Percentiles rank a stretch among this genome's conserved stretches.
Conservation (phyloP, 441 rosid species). For the Croton laevigatus region DNA sequence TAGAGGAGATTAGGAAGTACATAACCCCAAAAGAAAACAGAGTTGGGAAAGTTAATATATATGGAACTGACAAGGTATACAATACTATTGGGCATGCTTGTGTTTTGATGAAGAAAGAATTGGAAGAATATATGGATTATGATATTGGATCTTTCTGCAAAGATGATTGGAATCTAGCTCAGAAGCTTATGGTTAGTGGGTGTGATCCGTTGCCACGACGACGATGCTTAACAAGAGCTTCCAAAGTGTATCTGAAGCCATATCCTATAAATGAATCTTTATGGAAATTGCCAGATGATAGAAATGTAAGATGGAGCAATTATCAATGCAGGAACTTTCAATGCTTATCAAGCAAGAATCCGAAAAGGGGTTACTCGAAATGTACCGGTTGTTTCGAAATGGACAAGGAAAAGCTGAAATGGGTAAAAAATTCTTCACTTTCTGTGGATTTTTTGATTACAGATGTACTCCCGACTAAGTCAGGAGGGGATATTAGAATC, state of each 20-base stretch:
- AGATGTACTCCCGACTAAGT: conserved; percentile 61
- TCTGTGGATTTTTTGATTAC: conserved; percentile 49
- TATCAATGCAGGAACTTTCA: conserved; percentile 73
- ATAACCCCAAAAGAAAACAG: conserved; percentile 65
- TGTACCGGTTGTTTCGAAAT: conserved; percentile 85
- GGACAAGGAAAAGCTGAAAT: conserved; percentile 70
- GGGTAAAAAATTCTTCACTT: conserved; percentile 54
- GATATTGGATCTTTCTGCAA: conserved; percentile 80
- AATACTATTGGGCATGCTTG: conserved; percentile 84
- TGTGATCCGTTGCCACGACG: conserved; percentile 87
- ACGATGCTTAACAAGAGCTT: conserved; percentile 77
- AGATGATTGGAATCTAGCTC: conserved; percentile 82
- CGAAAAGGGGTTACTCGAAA: conserved; percentile 64
- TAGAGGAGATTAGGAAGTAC: conserved; percentile 74
- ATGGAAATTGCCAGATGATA: conserved; percentile 77
- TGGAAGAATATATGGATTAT: conserved; percentile 82
- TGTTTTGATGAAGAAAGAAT: conserved; percentile 58
- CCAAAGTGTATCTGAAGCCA: conserved; percentile 72
- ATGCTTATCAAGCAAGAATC: conserved; percentile 65
- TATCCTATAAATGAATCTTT: conserved; percentile 72
- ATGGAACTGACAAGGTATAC: conserved; percentile 59
- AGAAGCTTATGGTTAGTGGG: conserved; percentile 64
- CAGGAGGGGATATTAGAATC: conserved; percentile 50
- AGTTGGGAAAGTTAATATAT: conserved; percentile 55
- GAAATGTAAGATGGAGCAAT: conserved; percentile 78